A percentile compares a stretch with the other conserved stretches of the same genome.
phyloP scores from a whole-genome alignment of 371 early-diverging fungal genomes.

The Saksenaea vasiformis region DNA sequence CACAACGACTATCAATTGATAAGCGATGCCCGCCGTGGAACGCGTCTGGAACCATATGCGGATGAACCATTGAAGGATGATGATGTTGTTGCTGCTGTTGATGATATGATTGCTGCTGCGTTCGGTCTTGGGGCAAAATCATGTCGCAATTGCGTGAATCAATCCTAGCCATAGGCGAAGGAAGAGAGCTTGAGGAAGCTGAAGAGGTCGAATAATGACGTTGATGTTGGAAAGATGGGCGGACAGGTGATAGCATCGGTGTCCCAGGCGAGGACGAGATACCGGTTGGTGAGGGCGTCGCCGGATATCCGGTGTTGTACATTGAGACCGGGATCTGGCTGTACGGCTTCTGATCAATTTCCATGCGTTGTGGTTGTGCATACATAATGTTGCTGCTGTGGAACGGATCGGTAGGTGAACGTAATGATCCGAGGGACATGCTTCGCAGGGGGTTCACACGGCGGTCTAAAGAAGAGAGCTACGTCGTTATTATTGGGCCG shows the following conservation, averaged over 20 bases:
- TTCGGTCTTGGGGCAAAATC: neutral
- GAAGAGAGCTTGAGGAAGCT: conserved; percentile 14
- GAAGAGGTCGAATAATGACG: conserved; percentile 25
- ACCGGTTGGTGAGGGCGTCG: conserved; percentile 40
- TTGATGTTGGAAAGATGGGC: conserved; percentile 28
- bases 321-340: conserved; percentile 5
- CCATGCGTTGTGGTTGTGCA: conserved; percentile 24
- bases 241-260: conserved; percentile 43
- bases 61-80: conserved; percentile 6
- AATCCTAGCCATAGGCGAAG: neutral
- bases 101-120: conserved; percentile 6
- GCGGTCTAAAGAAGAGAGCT: conserved; percentile 8
- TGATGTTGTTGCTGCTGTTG: conserved; percentile 9
- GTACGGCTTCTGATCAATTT: conserved; percentile 20
- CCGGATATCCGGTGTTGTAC: conserved; percentile 26
- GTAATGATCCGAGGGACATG: conserved; percentile 46
- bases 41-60: neutral
- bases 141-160: conserved; percentile 6
- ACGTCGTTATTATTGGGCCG: neutral
- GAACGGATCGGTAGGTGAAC: conserved; percentile 14
- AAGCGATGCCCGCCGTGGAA: neutral
- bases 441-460: conserved; percentile 36
- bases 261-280: conserved; percentile 42
- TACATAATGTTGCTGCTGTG: conserved; percentile 19
- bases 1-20: neutral